A percentile compares a stretch with the other conserved stretches of the same genome.
phyloP scores from a whole-genome alignment of 495 filamentous ascomycete species.

The Xylaria cubensis region DNA sequence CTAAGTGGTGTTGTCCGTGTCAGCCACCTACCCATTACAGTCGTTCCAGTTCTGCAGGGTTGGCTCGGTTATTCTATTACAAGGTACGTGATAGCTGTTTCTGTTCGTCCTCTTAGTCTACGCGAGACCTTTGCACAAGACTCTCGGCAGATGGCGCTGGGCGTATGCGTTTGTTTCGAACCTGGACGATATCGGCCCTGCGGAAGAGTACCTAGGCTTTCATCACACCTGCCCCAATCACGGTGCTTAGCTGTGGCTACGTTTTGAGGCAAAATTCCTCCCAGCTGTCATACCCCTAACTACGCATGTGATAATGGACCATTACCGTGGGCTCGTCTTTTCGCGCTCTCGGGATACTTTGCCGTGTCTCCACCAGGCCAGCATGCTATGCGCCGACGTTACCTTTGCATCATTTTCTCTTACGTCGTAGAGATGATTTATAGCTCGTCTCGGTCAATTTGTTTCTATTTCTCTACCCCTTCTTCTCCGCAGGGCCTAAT shows the following conservation, averaged over 20 bases:
- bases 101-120: conserved; percentile 23
- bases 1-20: conserved; percentile 3
- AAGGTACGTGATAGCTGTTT: conserved; percentile 39
- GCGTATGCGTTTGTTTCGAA: conserved; percentile 35
- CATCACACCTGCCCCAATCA: conserved; percentile 46
- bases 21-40: conserved; percentile 15
- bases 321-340: conserved; percentile 31
- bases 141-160: conserved; percentile 45
- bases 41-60: conserved; percentile 13
- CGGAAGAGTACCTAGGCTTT: conserved; percentile 48
- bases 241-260: conserved; percentile 26
- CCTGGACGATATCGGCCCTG: conserved; percentile 48
- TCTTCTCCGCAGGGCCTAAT: conserved; percentile 17
- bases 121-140: conserved; percentile 34
- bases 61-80: conserved; percentile 20
- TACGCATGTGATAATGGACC: conserved; percentile 34
- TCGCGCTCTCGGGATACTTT: conserved; percentile 26
- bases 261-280: conserved; percentile 18
- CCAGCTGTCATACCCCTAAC: conserved; percentile 15
- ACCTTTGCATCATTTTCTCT: conserved; percentile 18
- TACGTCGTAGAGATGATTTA: conserved; percentile 29
- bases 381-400: conserved; percentile 12
- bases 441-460: conserved; percentile 31
- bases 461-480: conserved; percentile 15
- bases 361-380: conserved; percentile 31